Evolutionary conservation across 768 basidiomycete species (phyloP), one percentile per base, ranked within the genome.

Genomic region (Calocybe gangraenosa): DNA sequence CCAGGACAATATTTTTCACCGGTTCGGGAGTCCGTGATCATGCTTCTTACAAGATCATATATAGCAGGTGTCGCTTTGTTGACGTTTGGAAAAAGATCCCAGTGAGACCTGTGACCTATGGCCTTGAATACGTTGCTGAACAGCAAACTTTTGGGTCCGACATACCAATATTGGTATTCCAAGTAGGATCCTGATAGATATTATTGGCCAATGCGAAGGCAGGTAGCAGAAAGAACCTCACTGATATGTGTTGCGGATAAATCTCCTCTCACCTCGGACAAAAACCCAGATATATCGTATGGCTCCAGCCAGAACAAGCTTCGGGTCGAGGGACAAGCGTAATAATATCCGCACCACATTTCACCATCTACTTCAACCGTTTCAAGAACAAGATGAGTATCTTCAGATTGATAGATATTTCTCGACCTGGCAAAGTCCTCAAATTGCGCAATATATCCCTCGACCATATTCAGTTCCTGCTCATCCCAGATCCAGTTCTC

Each of bases 261-360:
- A 2, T 35, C 20, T 10, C 51, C 51, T 7, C 36, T 45, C 20
- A 52, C 18, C n/a, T 33, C 47, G 11, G 11, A 11, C 18, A 48
- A 2, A 21, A n/a, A 22, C 1, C 1, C 0, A 3, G 33, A 23
- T 15, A 52, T 36, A 31, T 52, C 41, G 3, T 22, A 34, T 7
- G n/a, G 4, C 21, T 52, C 47, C 19, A 48, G 25, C 51, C 51
- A 52, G 36, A 50, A 50, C 23, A 50, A n/a, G 4, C 40, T 50
- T 14, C 37, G 44, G 8, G 37, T 46, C 5, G 45, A 43, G 10
- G 49, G 40, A 30, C 23, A 37, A 7, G 37, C 37, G 31, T 50
- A 50, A 35, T 47, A 46, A 30, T 50, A 50, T 7, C 49, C 49
- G n/a, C 49, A 50, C 45, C 49, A 43, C 13, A 31, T 28, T 4